A percentile compares a stretch with the other conserved stretches of the same genome.
phyloP scores from a whole-genome alignment of 2,329 filamentous ascomycete species.

The Trichoderma semiorbis region DNA sequence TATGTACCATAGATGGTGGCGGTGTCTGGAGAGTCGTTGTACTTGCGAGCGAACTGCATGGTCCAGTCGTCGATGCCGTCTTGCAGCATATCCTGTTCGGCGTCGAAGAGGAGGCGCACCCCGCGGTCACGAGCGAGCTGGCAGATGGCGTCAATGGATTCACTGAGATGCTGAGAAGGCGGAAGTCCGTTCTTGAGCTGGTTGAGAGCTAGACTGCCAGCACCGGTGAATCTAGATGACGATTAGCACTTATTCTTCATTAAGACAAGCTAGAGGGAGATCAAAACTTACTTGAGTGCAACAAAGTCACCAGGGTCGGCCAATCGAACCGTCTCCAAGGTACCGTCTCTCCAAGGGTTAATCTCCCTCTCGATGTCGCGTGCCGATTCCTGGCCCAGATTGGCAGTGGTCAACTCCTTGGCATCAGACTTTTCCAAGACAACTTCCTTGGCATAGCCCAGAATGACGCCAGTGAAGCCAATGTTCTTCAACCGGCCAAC shows the following conservation, averaged over 20 bases:
- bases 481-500: conserved; percentile 64
- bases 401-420: conserved; percentile 40
- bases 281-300: conserved; percentile 53
- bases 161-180: conserved; percentile 61
- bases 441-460: conserved; percentile 81
- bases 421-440: conserved; percentile 60
- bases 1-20: conserved; percentile 79
- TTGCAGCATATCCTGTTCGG: conserved; percentile 78
- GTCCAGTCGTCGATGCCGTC: conserved; percentile 79
- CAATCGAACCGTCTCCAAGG: conserved; percentile 68
- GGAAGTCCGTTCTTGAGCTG: conserved; percentile 60
- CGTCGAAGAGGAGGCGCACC: conserved; percentile 76
- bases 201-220: conserved; percentile 68
- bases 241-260: background rate
- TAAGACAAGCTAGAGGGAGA: background rate
- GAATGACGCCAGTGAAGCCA: conserved; percentile 79
- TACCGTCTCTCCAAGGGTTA: conserved; percentile 68
- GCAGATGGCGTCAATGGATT: conserved; percentile 73
- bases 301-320: conserved; percentile 62
- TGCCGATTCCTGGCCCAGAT: conserved; percentile 47
- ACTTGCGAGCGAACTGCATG: conserved; percentile 69
- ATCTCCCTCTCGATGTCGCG: conserved; percentile 58
- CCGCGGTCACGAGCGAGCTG: conserved; percentile 64
- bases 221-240: conserved; percentile 66
- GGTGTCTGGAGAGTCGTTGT: conserved; percentile 62